These are phyloP conservation scores for Eragrostis nindensis DNA, from an alignment of 176 grass and related monocot genomes.

Conservation along the genomic window DNA sequence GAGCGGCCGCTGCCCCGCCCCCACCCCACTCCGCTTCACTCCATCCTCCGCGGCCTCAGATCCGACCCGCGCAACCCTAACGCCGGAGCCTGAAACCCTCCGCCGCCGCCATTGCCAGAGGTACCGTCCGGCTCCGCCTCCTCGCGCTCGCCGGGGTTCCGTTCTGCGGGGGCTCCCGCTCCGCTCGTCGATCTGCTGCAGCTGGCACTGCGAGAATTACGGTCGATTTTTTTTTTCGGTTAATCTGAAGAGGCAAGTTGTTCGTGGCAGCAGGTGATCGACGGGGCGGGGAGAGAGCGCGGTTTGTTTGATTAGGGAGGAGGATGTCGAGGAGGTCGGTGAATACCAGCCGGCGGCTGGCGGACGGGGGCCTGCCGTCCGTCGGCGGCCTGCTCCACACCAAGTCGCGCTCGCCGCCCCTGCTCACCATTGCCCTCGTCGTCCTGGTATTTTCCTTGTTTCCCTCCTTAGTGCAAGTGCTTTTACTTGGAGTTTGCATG, in stretches of 20 bases:
- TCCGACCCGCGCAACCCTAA: slow-evolving; percentile 41
- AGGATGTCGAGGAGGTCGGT: slow-evolving; percentile 81
- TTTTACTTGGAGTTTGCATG: not conserved
- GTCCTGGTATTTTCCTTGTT: slow-evolving; percentile 52
- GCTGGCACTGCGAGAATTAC: not conserved
- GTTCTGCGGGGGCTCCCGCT: not conserved
- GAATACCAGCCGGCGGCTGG: slow-evolving; percentile 69
- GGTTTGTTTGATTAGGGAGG: slow-evolving; percentile 2
- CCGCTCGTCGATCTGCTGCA: not conserved
- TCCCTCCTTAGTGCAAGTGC: not conserved
- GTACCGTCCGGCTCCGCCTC: slow-evolving; percentile 2
- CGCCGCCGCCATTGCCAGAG: slow-evolving; percentile 31
- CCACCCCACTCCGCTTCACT: not conserved
- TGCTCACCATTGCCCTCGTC: slow-evolving; percentile 76
- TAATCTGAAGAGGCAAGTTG: not conserved
- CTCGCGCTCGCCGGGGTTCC: not conserved
- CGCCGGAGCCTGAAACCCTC: slow-evolving; percentile 9
- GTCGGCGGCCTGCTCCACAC: slow-evolving; percentile 60
- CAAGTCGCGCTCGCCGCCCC: slow-evolving; percentile 77
- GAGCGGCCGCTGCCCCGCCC: not conserved
- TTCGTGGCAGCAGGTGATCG: slow-evolving; percentile 27
- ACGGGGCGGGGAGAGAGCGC: not conserved
- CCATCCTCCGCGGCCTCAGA: slow-evolving; percentile 30
- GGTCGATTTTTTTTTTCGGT: not conserved
- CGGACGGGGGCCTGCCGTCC: slow-evolving; percentile 62